These are phyloP conservation scores for Ganoderma sinense DNA, from an alignment of 1,284 basidiomycete genomes.

Conservation along the genomic window DNA sequence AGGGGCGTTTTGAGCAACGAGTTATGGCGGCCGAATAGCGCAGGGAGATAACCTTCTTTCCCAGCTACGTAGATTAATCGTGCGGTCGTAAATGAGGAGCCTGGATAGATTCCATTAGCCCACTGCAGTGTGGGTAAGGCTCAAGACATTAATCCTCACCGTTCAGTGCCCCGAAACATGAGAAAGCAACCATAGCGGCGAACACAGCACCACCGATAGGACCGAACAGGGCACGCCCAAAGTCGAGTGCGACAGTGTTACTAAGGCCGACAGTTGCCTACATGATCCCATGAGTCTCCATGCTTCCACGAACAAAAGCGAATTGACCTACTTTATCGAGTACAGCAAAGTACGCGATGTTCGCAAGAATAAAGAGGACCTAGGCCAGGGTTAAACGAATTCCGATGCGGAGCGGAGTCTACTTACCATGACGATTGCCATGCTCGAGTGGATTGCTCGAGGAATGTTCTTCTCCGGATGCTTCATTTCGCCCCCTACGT, in stretches of 20 bases:
- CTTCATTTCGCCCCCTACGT: conserved; percentile 92
- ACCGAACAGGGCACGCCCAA: conserved; percentile 89
- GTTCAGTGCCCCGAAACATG: conserved; percentile 93
- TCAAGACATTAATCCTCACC: conserved; percentile 48
- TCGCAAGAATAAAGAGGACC: conserved; percentile 83
- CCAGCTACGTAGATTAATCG: conserved; percentile 91
- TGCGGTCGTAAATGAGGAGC: conserved; percentile 83
- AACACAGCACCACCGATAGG: conserved; percentile 88
- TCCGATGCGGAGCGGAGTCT: not conserved
- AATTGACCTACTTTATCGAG: conserved; percentile 72
- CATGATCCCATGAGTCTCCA: not conserved
- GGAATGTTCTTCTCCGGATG: conserved; percentile 89
- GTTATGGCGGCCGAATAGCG: conserved; percentile 82
- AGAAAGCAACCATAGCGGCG: conserved; percentile 90
- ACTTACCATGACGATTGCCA: conserved; percentile 78
- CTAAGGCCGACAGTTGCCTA: conserved; percentile 75
- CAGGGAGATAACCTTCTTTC: conserved; percentile 87
- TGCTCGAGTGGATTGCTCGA: conserved; percentile 88
- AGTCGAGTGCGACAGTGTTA: conserved; percentile 96
- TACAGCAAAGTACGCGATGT: conserved; percentile 93
- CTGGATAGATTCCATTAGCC: conserved; percentile 43
- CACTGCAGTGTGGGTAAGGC: not conserved
- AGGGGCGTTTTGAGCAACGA: conserved; percentile 81
- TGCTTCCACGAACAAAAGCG: conserved; percentile 6
- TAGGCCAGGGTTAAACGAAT: conserved; percentile 35